Evolutionary conservation across 108 stramenopile species (phyloP).

Genomic region (Seminavis robusta): DNA sequence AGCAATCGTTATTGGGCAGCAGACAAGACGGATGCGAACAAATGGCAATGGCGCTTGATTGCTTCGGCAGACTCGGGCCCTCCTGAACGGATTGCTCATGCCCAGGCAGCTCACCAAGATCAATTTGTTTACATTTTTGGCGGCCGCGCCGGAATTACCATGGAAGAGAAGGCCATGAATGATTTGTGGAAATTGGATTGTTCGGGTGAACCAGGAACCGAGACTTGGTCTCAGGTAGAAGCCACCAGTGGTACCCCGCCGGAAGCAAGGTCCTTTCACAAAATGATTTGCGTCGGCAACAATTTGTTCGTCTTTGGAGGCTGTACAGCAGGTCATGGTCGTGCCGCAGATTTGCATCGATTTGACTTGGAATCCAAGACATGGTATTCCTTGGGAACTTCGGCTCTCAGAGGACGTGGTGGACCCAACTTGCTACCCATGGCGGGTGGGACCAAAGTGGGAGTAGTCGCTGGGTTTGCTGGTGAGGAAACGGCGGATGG

Average conservation of each 20-base stretch:
- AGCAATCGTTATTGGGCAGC: neutral
- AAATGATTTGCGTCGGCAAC: constrained; percentile 41
- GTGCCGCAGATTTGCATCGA: constrained; percentile 50
- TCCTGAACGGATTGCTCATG: constrained; percentile 56
- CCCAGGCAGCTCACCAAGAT: constrained; percentile 39
- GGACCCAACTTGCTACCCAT: constrained; percentile 54
- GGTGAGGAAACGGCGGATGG: constrained; percentile 71
- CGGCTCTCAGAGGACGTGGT: constrained; percentile 41
- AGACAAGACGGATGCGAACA: neutral
- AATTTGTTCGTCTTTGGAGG: constrained; percentile 67
- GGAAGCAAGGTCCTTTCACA: constrained; percentile 61
- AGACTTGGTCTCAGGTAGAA: constrained; percentile 30
- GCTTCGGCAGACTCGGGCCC: constrained; percentile 1
- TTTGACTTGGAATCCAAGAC: constrained; percentile 36
- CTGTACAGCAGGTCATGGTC: constrained; percentile 38
- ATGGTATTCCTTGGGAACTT: constrained; percentile 26
- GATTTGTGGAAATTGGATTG: constrained; percentile 58
- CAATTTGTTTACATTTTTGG: constrained; percentile 49
- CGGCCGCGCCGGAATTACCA: constrained; percentile 58
- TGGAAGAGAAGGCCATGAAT: constrained; percentile 57
- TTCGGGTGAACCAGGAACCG: constrained; percentile 20
- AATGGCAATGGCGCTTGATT: constrained; percentile 24
- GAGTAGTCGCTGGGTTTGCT: constrained; percentile 56
- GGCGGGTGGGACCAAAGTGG: constrained; percentile 13
- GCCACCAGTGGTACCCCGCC: constrained; percentile 15